Evolutionary conservation across 23 red algal species (phyloP).

Genomic region (Chondrus crispus): DNA sequence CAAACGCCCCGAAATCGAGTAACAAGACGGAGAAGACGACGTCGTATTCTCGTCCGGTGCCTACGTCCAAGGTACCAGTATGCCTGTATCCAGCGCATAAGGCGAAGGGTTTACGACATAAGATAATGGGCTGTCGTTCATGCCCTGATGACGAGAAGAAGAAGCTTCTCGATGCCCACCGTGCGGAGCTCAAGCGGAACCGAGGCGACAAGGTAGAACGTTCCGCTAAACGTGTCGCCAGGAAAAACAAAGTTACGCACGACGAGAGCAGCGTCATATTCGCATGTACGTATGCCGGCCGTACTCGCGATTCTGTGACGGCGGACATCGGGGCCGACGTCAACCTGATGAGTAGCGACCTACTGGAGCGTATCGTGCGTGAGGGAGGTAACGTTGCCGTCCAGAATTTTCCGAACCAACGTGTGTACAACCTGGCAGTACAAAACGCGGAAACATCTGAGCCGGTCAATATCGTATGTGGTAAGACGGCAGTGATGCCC

Average conservation of each 20-base stretch:
- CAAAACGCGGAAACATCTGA: background rate
- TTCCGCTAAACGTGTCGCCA: too few relatives aligned
- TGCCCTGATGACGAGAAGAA: background rate
- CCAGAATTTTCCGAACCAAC: background rate
- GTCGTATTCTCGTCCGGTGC: too few relatives aligned
- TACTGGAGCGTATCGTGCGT: background rate
- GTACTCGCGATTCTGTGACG: background rate
- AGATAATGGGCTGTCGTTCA: background rate
- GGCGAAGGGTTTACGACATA: background rate
- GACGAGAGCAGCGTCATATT: background rate
- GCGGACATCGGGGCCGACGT: background rate
- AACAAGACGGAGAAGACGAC: too few relatives aligned
- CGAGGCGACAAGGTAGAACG: too few relatives aligned
- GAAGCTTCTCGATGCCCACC: background rate
- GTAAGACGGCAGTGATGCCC: background rate
- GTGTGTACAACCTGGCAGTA: background rate
- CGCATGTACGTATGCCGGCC: too few relatives aligned
- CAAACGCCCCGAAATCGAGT: too few relatives aligned
- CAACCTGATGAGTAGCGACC: background rate
- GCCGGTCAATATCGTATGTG: background rate
- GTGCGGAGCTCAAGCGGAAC: too few relatives aligned
- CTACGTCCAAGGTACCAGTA: too few relatives aligned
- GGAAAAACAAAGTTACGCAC: background rate
- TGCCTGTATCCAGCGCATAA: background rate
- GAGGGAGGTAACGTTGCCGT: background rate